A percentile compares a stretch with the other conserved stretches of the same genome.
Conservation (phyloP, 1,284 basidiomycete species). For the Phellopilus nigrolimitatus region DNA sequence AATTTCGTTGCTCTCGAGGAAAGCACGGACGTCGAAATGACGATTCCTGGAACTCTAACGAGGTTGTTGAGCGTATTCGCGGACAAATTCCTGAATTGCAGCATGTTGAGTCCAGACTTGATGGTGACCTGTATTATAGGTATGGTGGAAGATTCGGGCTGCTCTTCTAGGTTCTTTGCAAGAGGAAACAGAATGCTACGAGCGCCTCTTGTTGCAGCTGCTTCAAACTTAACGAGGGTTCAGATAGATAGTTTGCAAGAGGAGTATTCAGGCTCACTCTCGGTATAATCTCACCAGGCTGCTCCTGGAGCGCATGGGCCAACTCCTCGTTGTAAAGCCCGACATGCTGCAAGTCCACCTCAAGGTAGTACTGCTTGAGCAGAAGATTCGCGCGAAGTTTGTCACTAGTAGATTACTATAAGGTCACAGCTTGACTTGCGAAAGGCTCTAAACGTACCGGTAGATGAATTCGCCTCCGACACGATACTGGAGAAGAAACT, state of each 20-base stretch:
- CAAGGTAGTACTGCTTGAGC: slow-evolving; percentile 86
- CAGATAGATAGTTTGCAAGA: not conserved
- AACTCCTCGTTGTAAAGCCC: slow-evolving; percentile 92
- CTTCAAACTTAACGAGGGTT: slow-evolving; percentile 66
- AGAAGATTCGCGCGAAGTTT: slow-evolving; percentile 87
- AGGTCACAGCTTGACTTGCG: slow-evolving; percentile 18
- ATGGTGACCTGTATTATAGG: slow-evolving; percentile 90
- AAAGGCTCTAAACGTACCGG: slow-evolving; percentile 46
- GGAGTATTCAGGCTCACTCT: slow-evolving; percentile 51
- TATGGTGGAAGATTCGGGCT: slow-evolving; percentile 55
- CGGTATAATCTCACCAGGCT: slow-evolving; percentile 86
- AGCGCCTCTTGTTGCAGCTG: slow-evolving; percentile 79
- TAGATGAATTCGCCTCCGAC: slow-evolving; percentile 88
- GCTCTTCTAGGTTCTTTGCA: slow-evolving; percentile 43
- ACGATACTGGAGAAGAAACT: slow-evolving; percentile 85
- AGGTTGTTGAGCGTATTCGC: slow-evolving; percentile 95
- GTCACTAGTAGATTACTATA: slow-evolving; percentile 51
- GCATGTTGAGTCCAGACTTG: slow-evolving; percentile 84
- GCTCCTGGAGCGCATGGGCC: slow-evolving; percentile 85
- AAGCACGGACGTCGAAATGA: slow-evolving; percentile 94
- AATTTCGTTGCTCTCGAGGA: slow-evolving; percentile 92
- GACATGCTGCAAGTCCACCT: slow-evolving; percentile 90
- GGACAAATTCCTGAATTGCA: slow-evolving; percentile 90
- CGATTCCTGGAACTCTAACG: slow-evolving; percentile 95
- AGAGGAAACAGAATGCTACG: slow-evolving; percentile 77